These are phyloP conservation scores for Colletotrichum euphorbiae DNA, from an alignment of 2,329 filamentous ascomycete genomes.

Conservation along the genomic window DNA sequence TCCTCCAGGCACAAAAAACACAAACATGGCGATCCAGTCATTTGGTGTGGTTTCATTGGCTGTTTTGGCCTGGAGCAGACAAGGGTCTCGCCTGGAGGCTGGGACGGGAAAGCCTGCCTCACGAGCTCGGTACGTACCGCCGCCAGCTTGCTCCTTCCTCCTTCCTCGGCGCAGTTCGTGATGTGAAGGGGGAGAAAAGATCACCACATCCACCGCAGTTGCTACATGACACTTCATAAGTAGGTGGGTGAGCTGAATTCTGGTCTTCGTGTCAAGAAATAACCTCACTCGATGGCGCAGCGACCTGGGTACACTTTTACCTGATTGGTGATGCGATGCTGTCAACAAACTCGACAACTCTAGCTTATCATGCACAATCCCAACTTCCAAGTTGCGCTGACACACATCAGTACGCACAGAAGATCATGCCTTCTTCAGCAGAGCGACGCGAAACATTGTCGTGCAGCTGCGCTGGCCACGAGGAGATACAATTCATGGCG, in stretches of 20 bases:
- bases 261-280: slow-evolving; percentile 1
- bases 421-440: slow-evolving; percentile 20
- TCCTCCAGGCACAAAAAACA: slow-evolving; percentile 29
- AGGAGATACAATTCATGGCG: no score
- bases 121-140: slow-evolving; percentile 12
- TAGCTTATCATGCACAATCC: background rate
- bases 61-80: background rate
- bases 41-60: slow-evolving; percentile 30
- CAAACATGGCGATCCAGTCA: slow-evolving; percentile 18
- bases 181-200: background rate
- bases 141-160: background rate
- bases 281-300: no score
- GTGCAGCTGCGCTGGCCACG: background rate
- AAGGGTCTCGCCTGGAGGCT: background rate
- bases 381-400: background rate
- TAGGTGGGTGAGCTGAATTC: background rate
- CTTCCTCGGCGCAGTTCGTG: background rate
- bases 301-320: no score
- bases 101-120: slow-evolving; percentile 4
- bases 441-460: slow-evolving; percentile 15
- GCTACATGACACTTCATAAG: background rate
- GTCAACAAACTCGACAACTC: no score
- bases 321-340: no score
- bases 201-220: background rate
- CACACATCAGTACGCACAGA: background rate